Percentiles rank a stretch among this genome's conserved stretches.
phyloP scores from a whole-genome alignment of 2,329 filamentous ascomycete species.

The Penicillium sp. region DNA sequence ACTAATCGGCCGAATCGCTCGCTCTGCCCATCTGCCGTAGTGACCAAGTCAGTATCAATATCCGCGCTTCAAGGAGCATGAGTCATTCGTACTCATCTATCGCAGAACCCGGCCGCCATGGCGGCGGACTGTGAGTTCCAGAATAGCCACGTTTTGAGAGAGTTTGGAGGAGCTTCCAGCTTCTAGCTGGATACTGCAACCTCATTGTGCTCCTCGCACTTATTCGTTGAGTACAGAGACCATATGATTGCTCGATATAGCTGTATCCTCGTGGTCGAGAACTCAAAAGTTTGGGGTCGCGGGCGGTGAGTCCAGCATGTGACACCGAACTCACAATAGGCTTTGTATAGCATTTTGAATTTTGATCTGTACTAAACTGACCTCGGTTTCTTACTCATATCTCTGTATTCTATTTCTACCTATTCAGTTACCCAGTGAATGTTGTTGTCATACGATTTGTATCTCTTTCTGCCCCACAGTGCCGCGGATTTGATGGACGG shows the following conservation, averaged over 20 bases:
- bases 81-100: constrained; percentile 54
- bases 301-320: constrained; percentile 14
- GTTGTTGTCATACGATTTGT: constrained; percentile 1
- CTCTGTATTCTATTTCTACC: background rate
- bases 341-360: background rate
- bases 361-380: background rate
- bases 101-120: constrained; percentile 57
- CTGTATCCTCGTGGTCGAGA: background rate
- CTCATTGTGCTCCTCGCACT: constrained; percentile 38
- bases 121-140: constrained; percentile 42
- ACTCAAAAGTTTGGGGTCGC: constrained; percentile 4
- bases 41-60: constrained; percentile 14
- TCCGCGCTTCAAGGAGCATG: constrained; percentile 5
- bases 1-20: constrained; percentile 91
- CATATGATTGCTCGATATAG: background rate
- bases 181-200: constrained; percentile 33
- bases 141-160: constrained; percentile 29
- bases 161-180: constrained; percentile 29
- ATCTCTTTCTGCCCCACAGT: background rate
- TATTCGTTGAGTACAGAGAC: background rate
- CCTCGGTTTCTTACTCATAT: background rate
- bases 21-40: constrained; percentile 76
- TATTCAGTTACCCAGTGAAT: no score
- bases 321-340: constrained; percentile 2
- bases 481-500: constrained; percentile 1